Conservation (phyloP, 2,329 filamentous ascomycete species). For the Ceratocystis papillata region DNA sequence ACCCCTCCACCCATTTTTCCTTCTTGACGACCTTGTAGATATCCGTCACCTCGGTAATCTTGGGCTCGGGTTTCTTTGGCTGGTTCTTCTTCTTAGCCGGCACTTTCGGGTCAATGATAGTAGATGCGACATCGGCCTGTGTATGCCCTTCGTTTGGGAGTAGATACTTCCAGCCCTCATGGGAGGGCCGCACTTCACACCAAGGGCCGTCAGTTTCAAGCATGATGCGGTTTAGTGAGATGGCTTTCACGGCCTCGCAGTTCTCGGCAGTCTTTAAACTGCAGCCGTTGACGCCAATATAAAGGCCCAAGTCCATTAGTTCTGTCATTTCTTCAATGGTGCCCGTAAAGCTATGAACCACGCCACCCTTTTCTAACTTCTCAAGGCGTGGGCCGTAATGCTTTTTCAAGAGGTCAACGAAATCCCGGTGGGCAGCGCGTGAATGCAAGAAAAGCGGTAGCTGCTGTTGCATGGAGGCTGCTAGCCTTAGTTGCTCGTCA, state of each 20-base stretch:
- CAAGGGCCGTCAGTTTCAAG: constrained; percentile 96
- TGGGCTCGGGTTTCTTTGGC: constrained; percentile 39
- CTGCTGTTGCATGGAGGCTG: constrained; percentile 55
- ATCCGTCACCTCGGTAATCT: constrained; percentile 57
- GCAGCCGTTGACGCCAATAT: constrained; percentile 94
- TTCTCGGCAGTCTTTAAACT: constrained; percentile 93
- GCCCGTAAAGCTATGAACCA: constrained; percentile 94
- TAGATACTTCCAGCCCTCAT: constrained; percentile 68
- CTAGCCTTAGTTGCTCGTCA: constrained; percentile 67
- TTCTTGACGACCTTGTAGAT: constrained; percentile 84
- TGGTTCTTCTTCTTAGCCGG: constrained; percentile 30
- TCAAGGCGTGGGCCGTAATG: constrained; percentile 50
- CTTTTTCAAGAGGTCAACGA: constrained; percentile 57
- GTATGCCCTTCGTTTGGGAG: constrained; percentile 29
- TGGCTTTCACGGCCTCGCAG: constrained; percentile 66
- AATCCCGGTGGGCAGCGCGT: constrained; percentile 75
- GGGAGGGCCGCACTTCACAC: constrained; percentile 85
- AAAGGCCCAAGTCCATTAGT: constrained; percentile 67
- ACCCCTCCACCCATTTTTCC: constrained; percentile 80
- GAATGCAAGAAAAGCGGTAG: constrained; percentile 89
- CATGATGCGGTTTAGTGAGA: constrained; percentile 72
- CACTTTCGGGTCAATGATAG: constrained; percentile 11
- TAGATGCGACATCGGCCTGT: constrained; percentile 4
- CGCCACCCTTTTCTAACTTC: constrained; percentile 59
- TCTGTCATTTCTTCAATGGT: constrained; percentile 73